Conservation (phyloP, 129 eudicot genomes). For the Kitagawia praeruptora region DNA sequence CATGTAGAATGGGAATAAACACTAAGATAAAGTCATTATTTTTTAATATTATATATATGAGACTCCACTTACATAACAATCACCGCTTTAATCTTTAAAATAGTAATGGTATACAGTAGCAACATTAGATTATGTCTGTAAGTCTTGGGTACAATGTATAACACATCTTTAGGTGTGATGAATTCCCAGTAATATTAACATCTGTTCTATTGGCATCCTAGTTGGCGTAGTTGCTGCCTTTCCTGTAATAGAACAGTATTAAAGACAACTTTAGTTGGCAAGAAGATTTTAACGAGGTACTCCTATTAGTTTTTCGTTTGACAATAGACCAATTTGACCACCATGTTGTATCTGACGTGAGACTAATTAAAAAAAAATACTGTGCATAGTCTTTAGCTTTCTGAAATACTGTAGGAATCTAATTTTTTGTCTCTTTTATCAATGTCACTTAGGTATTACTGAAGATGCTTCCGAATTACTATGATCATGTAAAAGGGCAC, state of each 20-base stretch:
- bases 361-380: neutral
- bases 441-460: conserved; percentile 55
- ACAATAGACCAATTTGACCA: neutral
- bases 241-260: neutral
- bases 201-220: neutral
- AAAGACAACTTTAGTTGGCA: neutral
- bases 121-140: neutral
- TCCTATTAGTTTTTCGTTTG: neutral
- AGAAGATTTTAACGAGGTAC: neutral
- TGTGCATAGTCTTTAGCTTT: neutral
- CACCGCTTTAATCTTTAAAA: neutral
- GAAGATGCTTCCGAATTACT: conserved; percentile 88
- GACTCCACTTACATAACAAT: neutral
- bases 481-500: conserved; percentile 60
- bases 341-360: neutral
- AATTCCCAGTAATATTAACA: neutral
- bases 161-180: neutral
- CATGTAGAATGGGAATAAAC: neutral
- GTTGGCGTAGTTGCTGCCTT: neutral
- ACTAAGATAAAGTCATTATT: neutral
- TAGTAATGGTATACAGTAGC: neutral
- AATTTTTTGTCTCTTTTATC: conserved; percentile 2
- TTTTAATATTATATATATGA: neutral
- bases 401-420: neutral
- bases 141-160: neutral